phyloP scores from a whole-genome alignment of 2,329 filamentous ascomycete species.

The Aspergillus luchuensis region DNA sequence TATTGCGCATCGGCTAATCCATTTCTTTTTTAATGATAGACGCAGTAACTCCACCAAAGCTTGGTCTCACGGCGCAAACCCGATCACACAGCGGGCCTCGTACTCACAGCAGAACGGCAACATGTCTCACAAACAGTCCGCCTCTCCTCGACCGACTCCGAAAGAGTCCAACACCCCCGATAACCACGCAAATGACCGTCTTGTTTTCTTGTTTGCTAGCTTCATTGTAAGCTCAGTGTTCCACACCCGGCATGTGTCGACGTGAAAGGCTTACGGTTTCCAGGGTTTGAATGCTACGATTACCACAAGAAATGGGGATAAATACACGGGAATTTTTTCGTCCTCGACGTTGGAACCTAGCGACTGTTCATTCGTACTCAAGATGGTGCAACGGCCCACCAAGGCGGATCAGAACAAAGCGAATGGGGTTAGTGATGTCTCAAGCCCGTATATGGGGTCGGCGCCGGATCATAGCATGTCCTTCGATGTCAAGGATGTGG shows the following conservation, averaged over 20 bases:
- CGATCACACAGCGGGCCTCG: slow-evolving; percentile 59
- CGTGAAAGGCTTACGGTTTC: slow-evolving; percentile 21
- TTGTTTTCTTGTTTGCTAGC: slow-evolving; percentile 61
- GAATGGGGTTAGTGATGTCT: slow-evolving; percentile 46
- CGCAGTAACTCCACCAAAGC: slow-evolving; percentile 60
- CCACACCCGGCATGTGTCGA: background rate
- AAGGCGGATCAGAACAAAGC: slow-evolving; percentile 37
- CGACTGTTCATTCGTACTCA: slow-evolving; percentile 60
- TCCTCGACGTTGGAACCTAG: slow-evolving; percentile 55
- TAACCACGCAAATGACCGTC: slow-evolving; percentile 61
- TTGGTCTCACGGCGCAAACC: slow-evolving; percentile 63
- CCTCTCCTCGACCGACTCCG: slow-evolving; percentile 41
- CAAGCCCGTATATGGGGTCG: slow-evolving; percentile 45
- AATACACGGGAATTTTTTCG: slow-evolving; percentile 63
- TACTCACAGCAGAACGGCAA: slow-evolving; percentile 58
- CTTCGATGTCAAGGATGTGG: slow-evolving; percentile 63
- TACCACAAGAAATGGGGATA: slow-evolving; percentile 62
- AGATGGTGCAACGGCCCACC: slow-evolving; percentile 63
- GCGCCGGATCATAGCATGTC: slow-evolving; percentile 56
- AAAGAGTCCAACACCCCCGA: slow-evolving; percentile 57
- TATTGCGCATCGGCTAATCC: slow-evolving; percentile 26
- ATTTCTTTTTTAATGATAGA: slow-evolving; percentile 31
- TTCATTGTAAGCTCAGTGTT: slow-evolving; percentile 54
- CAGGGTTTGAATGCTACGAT: slow-evolving; percentile 60
- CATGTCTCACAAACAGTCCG: slow-evolving; percentile 46